Conservation (phyloP, 768 basidiomycete species). For the Ramaria sp. region DNA sequence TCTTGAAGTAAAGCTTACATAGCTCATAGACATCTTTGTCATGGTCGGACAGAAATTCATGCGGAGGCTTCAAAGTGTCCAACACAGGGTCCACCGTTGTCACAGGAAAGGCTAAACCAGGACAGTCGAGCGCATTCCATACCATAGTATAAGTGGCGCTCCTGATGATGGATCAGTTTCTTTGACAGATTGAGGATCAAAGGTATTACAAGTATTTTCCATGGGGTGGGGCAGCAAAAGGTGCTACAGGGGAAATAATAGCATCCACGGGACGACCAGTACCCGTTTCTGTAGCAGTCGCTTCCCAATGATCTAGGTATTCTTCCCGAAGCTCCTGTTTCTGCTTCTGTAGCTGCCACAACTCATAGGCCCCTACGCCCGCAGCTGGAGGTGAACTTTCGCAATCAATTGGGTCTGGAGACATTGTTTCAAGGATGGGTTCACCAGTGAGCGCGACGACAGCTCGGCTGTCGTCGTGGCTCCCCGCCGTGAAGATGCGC, state of each 20-base stretch:
- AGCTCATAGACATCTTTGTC: conserved; percentile 41
- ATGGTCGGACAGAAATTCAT: conserved; percentile 32
- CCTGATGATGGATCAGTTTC: conserved; percentile 21
- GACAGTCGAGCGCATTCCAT: conserved; percentile 60
- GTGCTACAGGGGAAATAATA: conserved; percentile 53
- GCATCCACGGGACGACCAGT: conserved; percentile 71
- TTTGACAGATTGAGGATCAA: conserved; percentile 1
- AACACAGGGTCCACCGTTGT: conserved; percentile 42
- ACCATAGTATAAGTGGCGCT: conserved; percentile 43
- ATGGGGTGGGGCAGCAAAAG: conserved; percentile 53
- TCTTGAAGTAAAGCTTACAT: conserved; percentile 34
- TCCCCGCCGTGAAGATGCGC: conserved; percentile 36
- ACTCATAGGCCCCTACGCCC: conserved; percentile 23
- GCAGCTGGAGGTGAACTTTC: conserved; percentile 15
- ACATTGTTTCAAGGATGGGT: conserved; percentile 42
- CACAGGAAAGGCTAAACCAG: conserved; percentile 55
- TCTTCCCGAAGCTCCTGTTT: conserved; percentile 39
- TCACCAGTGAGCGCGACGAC: conserved; percentile 35
- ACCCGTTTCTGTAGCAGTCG: conserved; percentile 36
- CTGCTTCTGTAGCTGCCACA: conserved; percentile 52
- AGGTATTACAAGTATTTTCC: conserved; percentile 36
- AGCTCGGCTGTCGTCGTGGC: conserved; percentile 33
- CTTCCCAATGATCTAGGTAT: conserved; percentile 55
- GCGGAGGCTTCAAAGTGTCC: conserved; percentile 35
- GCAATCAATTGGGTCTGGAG: conserved; percentile 15